Evolutionary conservation across 2,329 filamentous ascomycete genomes (phyloP).

Genomic region (Aspergillus phoenicis): DNA sequence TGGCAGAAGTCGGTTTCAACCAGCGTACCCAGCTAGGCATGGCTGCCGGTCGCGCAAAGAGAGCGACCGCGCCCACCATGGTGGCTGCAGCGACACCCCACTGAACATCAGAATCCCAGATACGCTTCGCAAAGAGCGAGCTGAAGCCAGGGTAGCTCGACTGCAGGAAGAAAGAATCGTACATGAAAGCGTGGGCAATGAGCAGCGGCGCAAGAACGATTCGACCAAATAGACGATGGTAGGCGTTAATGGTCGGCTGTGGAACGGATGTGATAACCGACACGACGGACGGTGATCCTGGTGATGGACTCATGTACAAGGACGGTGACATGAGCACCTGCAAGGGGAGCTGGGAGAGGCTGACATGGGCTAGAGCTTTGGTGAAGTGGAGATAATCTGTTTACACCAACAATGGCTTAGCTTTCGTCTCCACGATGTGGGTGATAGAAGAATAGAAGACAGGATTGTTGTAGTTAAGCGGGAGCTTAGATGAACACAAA

Average conservation of each 20-base stretch:
- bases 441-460: neutral
- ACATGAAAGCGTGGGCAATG: slow-evolving; percentile 56
- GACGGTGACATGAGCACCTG: slow-evolving; percentile 58
- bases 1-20: slow-evolving; percentile 22
- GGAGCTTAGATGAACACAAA: neutral
- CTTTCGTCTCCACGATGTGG: neutral
- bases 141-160: slow-evolving; percentile 42
- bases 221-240: slow-evolving; percentile 61
- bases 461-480: neutral
- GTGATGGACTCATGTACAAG: slow-evolving; percentile 46
- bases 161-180: slow-evolving; percentile 60
- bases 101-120: slow-evolving; percentile 60
- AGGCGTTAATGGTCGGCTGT: slow-evolving; percentile 58
- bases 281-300: slow-evolving; percentile 51
- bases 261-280: slow-evolving; percentile 56
- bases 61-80: slow-evolving; percentile 50
- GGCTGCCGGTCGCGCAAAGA: slow-evolving; percentile 51
- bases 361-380: slow-evolving; percentile 63
- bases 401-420: neutral
- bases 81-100: slow-evolving; percentile 55
- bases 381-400: slow-evolving; percentile 66
- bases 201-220: slow-evolving; percentile 56
- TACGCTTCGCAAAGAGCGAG: slow-evolving; percentile 53
- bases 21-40: slow-evolving; percentile 16
- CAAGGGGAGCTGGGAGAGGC: slow-evolving; percentile 61